Evolutionary conservation across 2,329 filamentous ascomycete genomes (phyloP).

Genomic region (Ophiostoma sp.): DNA sequence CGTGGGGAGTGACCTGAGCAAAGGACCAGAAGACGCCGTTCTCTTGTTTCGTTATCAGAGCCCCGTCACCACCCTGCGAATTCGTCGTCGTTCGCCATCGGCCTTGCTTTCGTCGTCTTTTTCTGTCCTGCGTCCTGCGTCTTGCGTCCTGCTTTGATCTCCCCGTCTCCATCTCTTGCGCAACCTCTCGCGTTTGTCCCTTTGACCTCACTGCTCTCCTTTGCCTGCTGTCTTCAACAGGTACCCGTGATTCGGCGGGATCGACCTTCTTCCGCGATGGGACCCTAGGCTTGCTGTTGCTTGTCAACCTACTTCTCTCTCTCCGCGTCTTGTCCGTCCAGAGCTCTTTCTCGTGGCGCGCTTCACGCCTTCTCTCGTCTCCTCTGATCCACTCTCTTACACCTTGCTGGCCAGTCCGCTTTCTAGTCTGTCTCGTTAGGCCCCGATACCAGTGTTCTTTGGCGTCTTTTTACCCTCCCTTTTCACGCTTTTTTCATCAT

Average conservation of each 20-base stretch:
- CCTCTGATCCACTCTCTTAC: conserved; percentile 17
- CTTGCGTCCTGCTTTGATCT: background rate
- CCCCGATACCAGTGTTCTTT: background rate
- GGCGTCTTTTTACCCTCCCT: background rate
- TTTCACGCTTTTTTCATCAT: background rate
- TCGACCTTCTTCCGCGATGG: conserved; percentile 17
- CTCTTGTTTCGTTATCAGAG: conserved; percentile 17
- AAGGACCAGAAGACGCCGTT: conserved; percentile 16
- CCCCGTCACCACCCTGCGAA: conserved; percentile 7
- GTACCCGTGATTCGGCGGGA: conserved; percentile 17
- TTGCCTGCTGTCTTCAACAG: background rate
- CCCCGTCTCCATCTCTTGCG: conserved; percentile 5
- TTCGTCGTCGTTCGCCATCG: conserved; percentile 12
- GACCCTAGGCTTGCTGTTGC: conserved; percentile 3
- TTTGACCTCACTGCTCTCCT: background rate
- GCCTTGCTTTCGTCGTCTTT: conserved; percentile 1
- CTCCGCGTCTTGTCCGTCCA: background rate
- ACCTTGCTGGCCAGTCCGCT: conserved; percentile 22
- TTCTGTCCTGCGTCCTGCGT: background rate
- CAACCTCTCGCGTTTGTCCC: background rate
- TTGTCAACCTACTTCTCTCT: background rate
- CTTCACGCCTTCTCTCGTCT: background rate
- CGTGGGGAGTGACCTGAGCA: conserved; percentile 6
- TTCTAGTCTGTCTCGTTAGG: background rate
- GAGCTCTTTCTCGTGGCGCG: background rate